phyloP scores from a whole-genome alignment of 2,329 filamentous ascomycete genomes.

The Verticillium tricorpus region DNA sequence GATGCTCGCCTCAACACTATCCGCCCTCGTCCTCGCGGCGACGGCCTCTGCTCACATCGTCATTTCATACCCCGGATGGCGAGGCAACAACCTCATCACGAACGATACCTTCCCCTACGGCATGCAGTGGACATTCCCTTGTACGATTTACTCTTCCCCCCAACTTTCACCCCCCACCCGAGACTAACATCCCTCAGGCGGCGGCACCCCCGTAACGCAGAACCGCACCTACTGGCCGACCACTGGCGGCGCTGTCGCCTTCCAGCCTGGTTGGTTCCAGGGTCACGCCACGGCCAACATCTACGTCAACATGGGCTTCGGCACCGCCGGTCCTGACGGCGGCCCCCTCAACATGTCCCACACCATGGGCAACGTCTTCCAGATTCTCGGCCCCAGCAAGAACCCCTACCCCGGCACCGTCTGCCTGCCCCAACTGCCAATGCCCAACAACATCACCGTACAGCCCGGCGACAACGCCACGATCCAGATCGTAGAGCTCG shows the following conservation, averaged over 20 bases:
- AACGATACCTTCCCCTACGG: slow-evolving; percentile 79
- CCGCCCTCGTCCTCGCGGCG: slow-evolving; percentile 40
- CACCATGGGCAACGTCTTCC: slow-evolving; percentile 74
- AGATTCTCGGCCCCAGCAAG: slow-evolving; percentile 77
- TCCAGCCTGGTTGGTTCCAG: slow-evolving; percentile 95
- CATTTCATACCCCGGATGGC: slow-evolving; percentile 80
- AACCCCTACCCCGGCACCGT: slow-evolving; percentile 83
- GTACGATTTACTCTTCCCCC: slow-evolving; percentile 46
- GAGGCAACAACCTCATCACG: slow-evolving; percentile 79
- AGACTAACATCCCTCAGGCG: slow-evolving; percentile 52
- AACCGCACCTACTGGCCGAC: slow-evolving; percentile 94
- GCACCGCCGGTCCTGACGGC: slow-evolving; percentile 56
- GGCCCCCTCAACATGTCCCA: slow-evolving; percentile 84
- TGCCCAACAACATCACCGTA: slow-evolving; percentile 67
- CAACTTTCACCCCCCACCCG: neutral
- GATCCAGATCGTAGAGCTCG: slow-evolving; percentile 81
- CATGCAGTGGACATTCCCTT: slow-evolving; percentile 95
- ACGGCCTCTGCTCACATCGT: slow-evolving; percentile 68
- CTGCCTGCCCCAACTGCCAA: slow-evolving; percentile 83
- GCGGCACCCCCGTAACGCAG: slow-evolving; percentile 68
- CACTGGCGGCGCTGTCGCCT: slow-evolving; percentile 76
- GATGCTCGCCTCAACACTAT: slow-evolving; percentile 43
- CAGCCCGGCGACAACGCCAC: slow-evolving; percentile 84
- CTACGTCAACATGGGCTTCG: slow-evolving; percentile 88
- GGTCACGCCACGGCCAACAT: slow-evolving; percentile 79